These are phyloP conservation scores for Hortaea werneckii DNA, from an alignment of 2,329 filamentous ascomycete species.

Conservation along the genomic window DNA sequence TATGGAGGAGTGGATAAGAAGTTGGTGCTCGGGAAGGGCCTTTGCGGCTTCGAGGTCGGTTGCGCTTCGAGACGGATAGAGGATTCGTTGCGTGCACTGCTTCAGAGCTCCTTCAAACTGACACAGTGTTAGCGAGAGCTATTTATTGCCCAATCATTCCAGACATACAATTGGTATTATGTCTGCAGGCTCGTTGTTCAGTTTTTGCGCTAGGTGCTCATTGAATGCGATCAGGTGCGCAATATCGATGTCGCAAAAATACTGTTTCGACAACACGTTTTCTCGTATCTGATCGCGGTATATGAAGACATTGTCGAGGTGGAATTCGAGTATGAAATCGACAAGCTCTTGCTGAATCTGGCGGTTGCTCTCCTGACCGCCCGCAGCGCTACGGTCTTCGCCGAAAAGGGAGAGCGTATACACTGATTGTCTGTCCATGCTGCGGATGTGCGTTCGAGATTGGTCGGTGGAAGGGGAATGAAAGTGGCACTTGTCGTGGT, in stretches of 20 bases:
- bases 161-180: conserved; percentile 76
- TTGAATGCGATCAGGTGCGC: conserved; percentile 93
- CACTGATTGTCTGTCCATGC: conserved; percentile 79
- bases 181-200: conserved; percentile 82
- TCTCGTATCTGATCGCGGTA: conserved; percentile 95
- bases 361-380: conserved; percentile 27
- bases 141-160: too few relatives aligned
- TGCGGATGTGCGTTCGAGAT: too few relatives aligned
- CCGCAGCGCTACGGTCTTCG: conserved; percentile 23
- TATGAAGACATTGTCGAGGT: conserved; percentile 87
- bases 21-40: conserved; percentile 69
- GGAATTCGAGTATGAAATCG: conserved; percentile 86
- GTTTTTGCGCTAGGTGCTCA: conserved; percentile 81
- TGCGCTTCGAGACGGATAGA: conserved; percentile 64
- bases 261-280: conserved; percentile 88
- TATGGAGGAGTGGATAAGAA: conserved; percentile 86
- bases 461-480: too few relatives aligned
- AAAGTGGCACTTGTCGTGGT: too few relatives aligned
- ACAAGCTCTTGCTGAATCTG: conserved; percentile 70
- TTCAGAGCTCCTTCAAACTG: conserved; percentile 87
- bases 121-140: conserved; percentile 3
- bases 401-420: conserved; percentile 75
- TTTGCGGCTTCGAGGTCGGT: conserved; percentile 44
- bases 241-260: conserved; percentile 92
- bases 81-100: conserved; percentile 84